Evolutionary conservation across 2,329 filamentous ascomycete genomes (phyloP), one percentile per base, ranked within the genome.

Genomic region (Trichoderma citrinoviride): DNA sequence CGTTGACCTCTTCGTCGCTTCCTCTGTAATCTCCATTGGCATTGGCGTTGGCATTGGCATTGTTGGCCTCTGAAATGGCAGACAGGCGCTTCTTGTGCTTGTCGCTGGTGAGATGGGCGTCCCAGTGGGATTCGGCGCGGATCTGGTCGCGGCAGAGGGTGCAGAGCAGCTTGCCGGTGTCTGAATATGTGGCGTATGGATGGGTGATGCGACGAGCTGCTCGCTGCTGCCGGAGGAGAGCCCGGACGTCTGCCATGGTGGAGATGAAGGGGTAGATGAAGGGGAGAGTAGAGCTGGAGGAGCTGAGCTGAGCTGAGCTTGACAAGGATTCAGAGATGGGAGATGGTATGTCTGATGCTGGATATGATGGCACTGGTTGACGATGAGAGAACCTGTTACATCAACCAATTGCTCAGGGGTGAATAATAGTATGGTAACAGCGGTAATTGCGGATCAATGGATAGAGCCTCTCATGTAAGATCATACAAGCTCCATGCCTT

Each of bases 221-320:
- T 69, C 91, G 87, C 77, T 94, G 90, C 72, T 88, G 89, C 70
- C 91, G 90, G 65, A 96, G 84, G 55, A 96, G 85, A 41, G 90
- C 86, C 71, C 92, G 89, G 27, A 92, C 89, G 76, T 96, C 91
- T 70, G 91, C 83, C 90, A 95, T 94, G 68, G 52, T 19, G 49
- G 15, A 12, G 44, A 6, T 40, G 3, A 15, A 40, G 23, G 19
- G 17, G 7, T 12, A 21, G 25, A 23, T 19, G 2, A 4, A 14
- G 10, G 41, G 25, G n/a, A 46, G n/a, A 27, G 19, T 15, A n/a
- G 10, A 17, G 19, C 29, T 29, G 50, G 27, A 37, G 33, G 50
- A 53, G 25, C 17, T 33, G 49, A 33, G 25, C 47, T 52, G 12
- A 15, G 46, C 19, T 21, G 47, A 60, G 43, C 29, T n/a, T n/a